Percentiles rank a stretch among this genome's conserved stretches.
Evolutionary conservation across 352 stramenopile species (phyloP).

Genomic region (Phytophthora cactorum): DNA sequence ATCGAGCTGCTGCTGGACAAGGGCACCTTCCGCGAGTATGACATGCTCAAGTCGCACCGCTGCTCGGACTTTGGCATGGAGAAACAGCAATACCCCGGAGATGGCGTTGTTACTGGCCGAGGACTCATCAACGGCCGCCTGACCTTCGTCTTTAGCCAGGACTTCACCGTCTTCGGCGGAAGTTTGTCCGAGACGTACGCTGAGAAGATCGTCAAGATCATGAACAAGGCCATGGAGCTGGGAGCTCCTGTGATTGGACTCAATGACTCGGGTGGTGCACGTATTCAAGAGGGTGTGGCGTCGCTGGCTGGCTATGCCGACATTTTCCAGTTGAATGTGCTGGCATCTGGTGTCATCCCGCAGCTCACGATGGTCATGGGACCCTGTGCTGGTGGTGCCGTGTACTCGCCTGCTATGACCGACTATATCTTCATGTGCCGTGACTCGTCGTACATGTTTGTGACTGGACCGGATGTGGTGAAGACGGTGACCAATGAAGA

Average conservation of each 20-base stretch:
- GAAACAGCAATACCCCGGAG: conserved; percentile 90
- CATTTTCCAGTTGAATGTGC: conserved; percentile 98
- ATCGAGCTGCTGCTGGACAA: conserved; percentile 96
- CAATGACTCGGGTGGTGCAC: conserved; percentile 97
- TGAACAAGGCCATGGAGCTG: conserved; percentile 97
- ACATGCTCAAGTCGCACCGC: conserved; percentile 97
- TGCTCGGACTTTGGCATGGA: conserved; percentile 98
- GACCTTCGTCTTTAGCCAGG: conserved; percentile 97
- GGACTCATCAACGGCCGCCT: conserved; percentile 95
- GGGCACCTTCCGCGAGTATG: conserved; percentile 96
- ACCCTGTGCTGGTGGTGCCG: conserved; percentile 95
- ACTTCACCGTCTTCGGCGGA: conserved; percentile 99
- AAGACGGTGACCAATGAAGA: conserved; percentile 98
- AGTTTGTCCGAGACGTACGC: conserved; percentile 96
- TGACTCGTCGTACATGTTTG: conserved; percentile 99
- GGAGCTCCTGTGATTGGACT: conserved; percentile 97
- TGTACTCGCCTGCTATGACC: conserved; percentile 98
- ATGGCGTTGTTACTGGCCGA: conserved; percentile 96
- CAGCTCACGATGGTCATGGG: conserved; percentile 99
- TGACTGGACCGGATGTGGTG: conserved; percentile 98
- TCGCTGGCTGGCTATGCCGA: conserved; percentile 98
- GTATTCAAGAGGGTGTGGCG: conserved; percentile 98
- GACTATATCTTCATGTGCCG: conserved; percentile 99
- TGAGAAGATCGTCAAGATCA: conserved; percentile 99
- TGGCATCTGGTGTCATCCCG: conserved; percentile 94